These are phyloP conservation scores for Dioscorea dumetorum DNA, from an alignment of 106 monocot genomes.

Conservation along the genomic window DNA sequence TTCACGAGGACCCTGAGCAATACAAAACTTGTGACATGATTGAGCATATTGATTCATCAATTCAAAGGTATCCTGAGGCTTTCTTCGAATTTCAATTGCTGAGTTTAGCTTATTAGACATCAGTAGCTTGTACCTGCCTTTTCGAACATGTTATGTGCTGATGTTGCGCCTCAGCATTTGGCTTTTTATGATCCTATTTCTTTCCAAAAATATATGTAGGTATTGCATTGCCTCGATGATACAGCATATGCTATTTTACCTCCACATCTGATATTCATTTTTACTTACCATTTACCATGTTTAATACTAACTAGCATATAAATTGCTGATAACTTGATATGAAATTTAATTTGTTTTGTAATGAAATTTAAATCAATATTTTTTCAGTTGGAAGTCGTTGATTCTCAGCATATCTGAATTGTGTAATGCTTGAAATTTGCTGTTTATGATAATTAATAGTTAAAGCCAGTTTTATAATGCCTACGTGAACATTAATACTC, in stretches of 20 bases:
- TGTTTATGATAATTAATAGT: not conserved
- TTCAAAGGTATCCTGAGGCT: constrained; percentile 49
- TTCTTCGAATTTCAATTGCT: not conserved
- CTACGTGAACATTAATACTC: not conserved
- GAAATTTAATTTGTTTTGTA: no score
- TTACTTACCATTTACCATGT: no score
- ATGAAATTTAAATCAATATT: no score
- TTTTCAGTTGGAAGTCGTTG: no score
- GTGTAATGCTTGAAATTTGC: not conserved
- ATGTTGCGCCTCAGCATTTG: not conserved
- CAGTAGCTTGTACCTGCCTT: not conserved
- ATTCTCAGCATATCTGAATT: no score
- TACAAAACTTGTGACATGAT: constrained; percentile 90
- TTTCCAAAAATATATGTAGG: no score
- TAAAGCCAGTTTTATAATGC: not conserved
- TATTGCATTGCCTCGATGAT: no score
- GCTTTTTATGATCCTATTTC: no score
- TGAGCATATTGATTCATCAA: constrained; percentile 76
- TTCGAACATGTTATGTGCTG: not conserved
- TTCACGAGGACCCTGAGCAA: constrained; percentile 97
- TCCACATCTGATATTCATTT: no score
- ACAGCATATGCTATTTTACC: no score
- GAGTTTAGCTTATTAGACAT: not conserved
- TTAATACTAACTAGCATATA: no score
- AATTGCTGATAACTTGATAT: no score